Base-by-base conservation (phyloP, 2,329 filamentous ascomycete species). In the Trichoderma polysporum region DNA sequence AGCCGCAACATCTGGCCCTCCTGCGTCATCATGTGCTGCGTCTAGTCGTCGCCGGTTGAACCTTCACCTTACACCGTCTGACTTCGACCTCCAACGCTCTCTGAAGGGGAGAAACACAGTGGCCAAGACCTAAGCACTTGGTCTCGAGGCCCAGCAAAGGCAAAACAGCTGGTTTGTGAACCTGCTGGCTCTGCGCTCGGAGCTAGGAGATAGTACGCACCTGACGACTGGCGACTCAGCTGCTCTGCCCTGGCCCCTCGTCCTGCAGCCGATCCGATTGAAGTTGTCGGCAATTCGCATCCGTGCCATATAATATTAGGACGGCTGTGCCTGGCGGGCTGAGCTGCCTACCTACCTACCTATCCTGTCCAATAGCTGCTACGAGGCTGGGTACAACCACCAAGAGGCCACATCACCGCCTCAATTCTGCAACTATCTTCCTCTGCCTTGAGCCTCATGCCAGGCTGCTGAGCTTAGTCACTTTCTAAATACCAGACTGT, bases 1-100 rank as follows among this genome's bases (percentile, higher is more conserved):
- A 39, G 62, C 62, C 29, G 41, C 62, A 33, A 49, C 41, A 19
- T 15, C 29, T 27, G 22, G 37, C 37, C 58, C 29, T 27, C 39
- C 17, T 64, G 65, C 58, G 65, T 62, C 58, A 62, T 67, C 65
- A 67, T 62, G 65, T 67, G 65, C 65, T 49, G 39, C 49, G 10
- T 31, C 27, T 41, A 56, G 59, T 25, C 53, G 41, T 54, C 33
- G 39, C 56, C 22, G 50, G 29, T 56, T 33, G 54, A 54, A 61
- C 64, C 49, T 53, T 54, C 49, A 64, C 60, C 60, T 64, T 64
- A 25, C 60, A 64, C 60, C 37, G 60, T 64, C 50, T 64, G 50
- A 53, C 50, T 12, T 27, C 25, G 60, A 54, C 29, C 60, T 54
- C 19, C 64, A 50, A 50, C 41, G 22, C 50, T 37, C 35, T 29